phyloP scores from a whole-genome alignment of 108 stramenopile species.

The Nannochloropsis granulata region DNA sequence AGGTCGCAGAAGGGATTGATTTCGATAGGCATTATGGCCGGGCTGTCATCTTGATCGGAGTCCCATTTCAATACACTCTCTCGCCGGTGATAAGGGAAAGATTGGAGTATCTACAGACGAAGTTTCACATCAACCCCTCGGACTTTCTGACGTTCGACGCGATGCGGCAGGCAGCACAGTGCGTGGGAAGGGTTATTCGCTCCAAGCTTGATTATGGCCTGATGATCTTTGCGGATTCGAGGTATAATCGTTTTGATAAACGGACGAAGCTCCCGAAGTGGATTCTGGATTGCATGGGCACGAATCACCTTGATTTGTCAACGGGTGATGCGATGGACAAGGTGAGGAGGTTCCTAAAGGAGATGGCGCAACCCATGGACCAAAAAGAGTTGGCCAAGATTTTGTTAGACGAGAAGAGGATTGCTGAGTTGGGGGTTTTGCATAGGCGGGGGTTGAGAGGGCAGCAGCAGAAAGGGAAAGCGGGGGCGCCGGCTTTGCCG shows the following conservation, averaged over 20 bases:
- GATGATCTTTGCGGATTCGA: constrained; percentile 36
- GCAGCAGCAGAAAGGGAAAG: not conserved
- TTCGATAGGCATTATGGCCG: constrained; percentile 98
- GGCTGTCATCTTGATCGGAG: constrained; percentile 92
- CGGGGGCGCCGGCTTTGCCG: not conserved
- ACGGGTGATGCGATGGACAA: constrained; percentile 65
- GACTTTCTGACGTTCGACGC: constrained; percentile 77
- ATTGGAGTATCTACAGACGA: constrained; percentile 68
- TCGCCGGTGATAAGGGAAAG: constrained; percentile 82
- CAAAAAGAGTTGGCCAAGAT: constrained; percentile 24
- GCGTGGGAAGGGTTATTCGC: constrained; percentile 38
- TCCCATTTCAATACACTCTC: constrained; percentile 97
- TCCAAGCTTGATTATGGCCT: constrained; percentile 40
- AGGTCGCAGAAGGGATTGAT: constrained; percentile 95
- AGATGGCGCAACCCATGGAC: constrained; percentile 94
- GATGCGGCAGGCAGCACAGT: constrained; percentile 37
- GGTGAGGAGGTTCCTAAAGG: constrained; percentile 56
- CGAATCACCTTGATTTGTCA: constrained; percentile 72
- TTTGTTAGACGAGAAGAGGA: constrained; percentile 12
- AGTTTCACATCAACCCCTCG: constrained; percentile 10
- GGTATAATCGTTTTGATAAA: constrained; percentile 89
- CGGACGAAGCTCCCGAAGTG: constrained; percentile 88
- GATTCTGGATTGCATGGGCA: constrained; percentile 80
- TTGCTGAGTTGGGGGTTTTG: not conserved
- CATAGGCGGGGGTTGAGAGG: not conserved